Evolutionary conservation across 768 basidiomycete genomes (phyloP), one percentile per base, ranked within the genome.

Genomic region (Pholiota molesta): DNA sequence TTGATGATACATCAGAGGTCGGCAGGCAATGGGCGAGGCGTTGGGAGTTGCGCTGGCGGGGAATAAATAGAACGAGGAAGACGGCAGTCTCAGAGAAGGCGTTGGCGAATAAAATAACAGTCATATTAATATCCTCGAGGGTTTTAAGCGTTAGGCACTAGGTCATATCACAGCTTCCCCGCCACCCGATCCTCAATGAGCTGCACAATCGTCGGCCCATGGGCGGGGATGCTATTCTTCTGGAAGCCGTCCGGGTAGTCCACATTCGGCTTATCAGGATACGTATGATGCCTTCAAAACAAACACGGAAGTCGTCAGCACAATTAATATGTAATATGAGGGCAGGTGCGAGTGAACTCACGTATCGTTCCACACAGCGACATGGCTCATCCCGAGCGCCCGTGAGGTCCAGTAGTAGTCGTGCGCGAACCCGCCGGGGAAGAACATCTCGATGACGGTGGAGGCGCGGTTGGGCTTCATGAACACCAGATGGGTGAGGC

Each of bases 181-280:
- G 56, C 77, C 7, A 82, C 72, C 31, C 89, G 84, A 57, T 90
- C 87, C 68, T 94, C 91, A 40, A 95, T 88, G 28, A 94, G 74
- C 67, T 83, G 78, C 0, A 85, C 89, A 10, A 95, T 77, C 0
- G 77, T 76, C 16, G 84, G 83, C 0, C 90, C 91, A 65, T 88
- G 72, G 0, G 90, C 87, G 2, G 92, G 92, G 60, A 95, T 95
- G 37, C 78, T 74, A n/a, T 82, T 79, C 44, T 87, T 87, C 68
- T 95, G 94, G 78, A 95, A 95, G 26, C 91, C 92, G 8, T 93
- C 87, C 0, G 93, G 93, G 67, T 94, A 94, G n/a, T 73, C 69
- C 0, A 90, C 86, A 0, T 35, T 21, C 28, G 84, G 75, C 74
- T 86, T 78, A 19, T 78, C 69, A 17, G 74, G 77, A 62, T 77